phyloP scores from a whole-genome alignment of 768 basidiomycete species.

The Russula emetica region DNA sequence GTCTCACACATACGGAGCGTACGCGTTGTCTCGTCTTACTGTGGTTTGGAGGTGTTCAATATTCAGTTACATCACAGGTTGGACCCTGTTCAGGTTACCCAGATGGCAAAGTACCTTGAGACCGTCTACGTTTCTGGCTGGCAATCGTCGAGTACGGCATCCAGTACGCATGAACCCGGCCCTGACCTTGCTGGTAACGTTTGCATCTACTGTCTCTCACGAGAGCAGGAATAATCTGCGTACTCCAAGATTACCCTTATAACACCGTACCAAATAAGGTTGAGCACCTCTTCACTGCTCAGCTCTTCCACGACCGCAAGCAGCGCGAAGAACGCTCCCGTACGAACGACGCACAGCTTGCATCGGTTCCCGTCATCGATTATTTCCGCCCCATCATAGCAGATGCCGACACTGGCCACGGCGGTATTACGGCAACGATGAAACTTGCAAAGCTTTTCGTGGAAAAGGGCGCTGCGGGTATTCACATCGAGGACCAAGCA shows the following conservation, averaged over 20 bases:
- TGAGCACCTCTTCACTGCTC: slow-evolving; percentile 95
- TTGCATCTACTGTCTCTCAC: neutral
- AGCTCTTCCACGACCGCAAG: slow-evolving; percentile 98
- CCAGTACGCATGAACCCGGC: slow-evolving; percentile 91
- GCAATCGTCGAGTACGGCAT: slow-evolving; percentile 92
- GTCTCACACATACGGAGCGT: slow-evolving; percentile 98
- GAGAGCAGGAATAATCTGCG: neutral
- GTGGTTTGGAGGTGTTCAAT: neutral
- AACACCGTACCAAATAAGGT: slow-evolving; percentile 99
- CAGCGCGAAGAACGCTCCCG: slow-evolving; percentile 76
- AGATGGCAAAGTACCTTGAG: slow-evolving; percentile 98
- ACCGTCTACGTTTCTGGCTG: slow-evolving; percentile 98
- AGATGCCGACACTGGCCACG: slow-evolving; percentile 97
- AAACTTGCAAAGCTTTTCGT: slow-evolving; percentile 99
- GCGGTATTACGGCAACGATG: slow-evolving; percentile 97
- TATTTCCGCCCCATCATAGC: slow-evolving; percentile 94
- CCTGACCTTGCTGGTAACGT: slow-evolving; percentile 90
- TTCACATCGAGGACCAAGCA: slow-evolving; percentile 97
- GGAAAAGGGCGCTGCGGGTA: slow-evolving; percentile 96
- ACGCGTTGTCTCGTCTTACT: slow-evolving; percentile 28
- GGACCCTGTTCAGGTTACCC: slow-evolving; percentile 95
- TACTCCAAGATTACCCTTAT: slow-evolving; percentile 79
- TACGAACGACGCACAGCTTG: slow-evolving; percentile 66
- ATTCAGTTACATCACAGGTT: slow-evolving; percentile 49
- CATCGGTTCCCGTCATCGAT: slow-evolving; percentile 68